These are phyloP conservation scores for Boletellus ananas DNA, from an alignment of 768 basidiomycete genomes.

Conservation along the genomic window DNA sequence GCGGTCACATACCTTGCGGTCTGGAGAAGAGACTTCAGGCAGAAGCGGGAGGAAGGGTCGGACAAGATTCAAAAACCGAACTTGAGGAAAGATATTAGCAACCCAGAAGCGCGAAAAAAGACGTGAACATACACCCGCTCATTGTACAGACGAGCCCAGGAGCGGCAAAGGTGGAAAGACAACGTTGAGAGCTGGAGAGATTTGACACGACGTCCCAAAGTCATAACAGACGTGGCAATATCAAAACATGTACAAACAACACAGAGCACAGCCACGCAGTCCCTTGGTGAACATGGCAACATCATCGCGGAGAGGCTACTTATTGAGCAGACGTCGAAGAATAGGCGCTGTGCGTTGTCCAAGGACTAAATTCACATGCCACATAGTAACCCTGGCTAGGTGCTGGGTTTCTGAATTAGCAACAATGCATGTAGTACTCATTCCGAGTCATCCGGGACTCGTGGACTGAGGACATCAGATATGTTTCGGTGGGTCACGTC, in stretches of 20 bases:
- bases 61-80: slow-evolving; percentile 97
- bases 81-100: slow-evolving; percentile 27
- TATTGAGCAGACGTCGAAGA: too few relatives aligned
- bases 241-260: slow-evolving; percentile 27
- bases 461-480: too few relatives aligned
- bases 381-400: too few relatives aligned
- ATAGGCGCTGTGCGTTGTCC: too few relatives aligned
- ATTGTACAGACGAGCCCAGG: slow-evolving; percentile 42
- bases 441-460: too few relatives aligned
- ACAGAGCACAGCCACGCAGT: slow-evolving; percentile 17
- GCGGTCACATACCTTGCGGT: slow-evolving; percentile 72
- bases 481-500: too few relatives aligned
- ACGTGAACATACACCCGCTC: slow-evolving; percentile 68
- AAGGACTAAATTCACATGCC: too few relatives aligned
- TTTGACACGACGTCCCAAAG: slow-evolving; percentile 18
- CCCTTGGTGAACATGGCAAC: too few relatives aligned
- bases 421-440: too few relatives aligned
- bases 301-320: too few relatives aligned
- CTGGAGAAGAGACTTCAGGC: slow-evolving; percentile 96
- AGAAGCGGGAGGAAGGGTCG: slow-evolving; percentile 95
- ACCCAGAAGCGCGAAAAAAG: background rate
- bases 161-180: slow-evolving; percentile 19
- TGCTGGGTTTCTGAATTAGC: too few relatives aligned
- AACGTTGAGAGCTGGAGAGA: slow-evolving; percentile 19
- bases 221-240: slow-evolving; percentile 28